phyloP scores from a whole-genome alignment of 2,329 filamentous ascomycete species.

The Tolypocladium paradoxum region DNA sequence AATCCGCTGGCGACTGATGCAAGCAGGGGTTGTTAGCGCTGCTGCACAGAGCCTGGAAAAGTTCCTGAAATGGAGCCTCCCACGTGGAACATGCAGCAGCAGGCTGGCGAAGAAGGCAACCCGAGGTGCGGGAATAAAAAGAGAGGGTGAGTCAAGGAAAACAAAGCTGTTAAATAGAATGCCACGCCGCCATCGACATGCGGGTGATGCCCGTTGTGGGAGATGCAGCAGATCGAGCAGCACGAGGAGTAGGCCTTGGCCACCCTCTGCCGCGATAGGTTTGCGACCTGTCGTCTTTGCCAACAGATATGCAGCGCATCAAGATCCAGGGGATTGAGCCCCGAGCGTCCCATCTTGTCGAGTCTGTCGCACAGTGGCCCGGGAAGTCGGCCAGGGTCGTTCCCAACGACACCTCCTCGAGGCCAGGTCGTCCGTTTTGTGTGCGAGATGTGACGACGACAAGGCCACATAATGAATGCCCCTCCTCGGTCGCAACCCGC shows the following conservation, averaged over 20 bases:
- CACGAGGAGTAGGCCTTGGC: not conserved
- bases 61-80: conserved; percentile 9
- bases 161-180: not conserved
- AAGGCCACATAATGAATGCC: not conserved
- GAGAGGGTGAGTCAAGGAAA: not conserved
- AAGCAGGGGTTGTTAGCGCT: conserved; percentile 8
- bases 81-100: conserved; percentile 20
- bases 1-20: conserved; percentile 1
- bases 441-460: not conserved
- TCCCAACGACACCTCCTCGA: not conserved
- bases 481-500: not conserved
- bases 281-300: not conserved
- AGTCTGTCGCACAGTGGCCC: not conserved
- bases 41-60: conserved; percentile 13
- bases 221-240: not conserved
- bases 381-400: not conserved
- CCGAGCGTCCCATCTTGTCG: not conserved
- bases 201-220: conserved; percentile 1
- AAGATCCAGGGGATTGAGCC: not conserved
- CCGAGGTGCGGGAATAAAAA: not conserved
- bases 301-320: not conserved
- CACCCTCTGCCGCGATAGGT: not conserved
- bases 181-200: not conserved
- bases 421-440: not conserved
- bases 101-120: not conserved